Evolutionary conservation across 306 rosid genomes (phyloP).

Genomic region (Purshia tridentata): DNA sequence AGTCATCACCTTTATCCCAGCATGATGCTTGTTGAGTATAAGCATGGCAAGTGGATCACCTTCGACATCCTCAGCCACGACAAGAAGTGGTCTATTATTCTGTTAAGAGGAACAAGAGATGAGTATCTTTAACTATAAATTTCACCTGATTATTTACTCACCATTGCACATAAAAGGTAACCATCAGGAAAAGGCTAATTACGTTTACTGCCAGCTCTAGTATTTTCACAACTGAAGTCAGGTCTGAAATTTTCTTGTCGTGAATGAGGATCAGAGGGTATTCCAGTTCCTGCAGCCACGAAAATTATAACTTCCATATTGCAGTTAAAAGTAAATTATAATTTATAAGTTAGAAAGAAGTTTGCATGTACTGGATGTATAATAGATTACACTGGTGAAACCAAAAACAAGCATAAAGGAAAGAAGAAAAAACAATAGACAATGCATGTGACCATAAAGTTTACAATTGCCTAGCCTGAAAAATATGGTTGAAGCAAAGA

Average conservation of each 20-base stretch:
- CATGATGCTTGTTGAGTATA: constrained; percentile 91
- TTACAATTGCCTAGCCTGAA: not conserved
- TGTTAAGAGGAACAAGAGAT: constrained; percentile 34
- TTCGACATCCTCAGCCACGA: constrained; percentile 96
- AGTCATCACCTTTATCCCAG: constrained; percentile 74
- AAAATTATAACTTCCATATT: constrained; percentile 17
- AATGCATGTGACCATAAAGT: not conserved
- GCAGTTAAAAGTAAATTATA: constrained; percentile 14
- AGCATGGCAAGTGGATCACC: constrained; percentile 89
- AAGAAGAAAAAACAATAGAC: not conserved
- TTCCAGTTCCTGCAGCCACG: constrained; percentile 74
- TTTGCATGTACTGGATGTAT: no score
- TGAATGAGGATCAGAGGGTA: constrained; percentile 79
- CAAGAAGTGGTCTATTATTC: constrained; percentile 76
- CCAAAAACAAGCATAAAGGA: not conserved
- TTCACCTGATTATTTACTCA: constrained; percentile 5
- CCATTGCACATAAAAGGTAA: constrained; percentile 26
- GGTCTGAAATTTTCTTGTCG: constrained; percentile 85
- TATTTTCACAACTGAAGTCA: constrained; percentile 63
- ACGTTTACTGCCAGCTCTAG: constrained; percentile 79
- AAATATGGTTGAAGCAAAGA: not conserved
- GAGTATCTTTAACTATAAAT: constrained; percentile 11
- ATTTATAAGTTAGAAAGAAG: not conserved
- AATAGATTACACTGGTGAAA: not conserved
- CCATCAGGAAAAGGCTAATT: constrained; percentile 23